Conservation (phyloP, 345 rosid genomes). For the Dovyalis caffra region DNA sequence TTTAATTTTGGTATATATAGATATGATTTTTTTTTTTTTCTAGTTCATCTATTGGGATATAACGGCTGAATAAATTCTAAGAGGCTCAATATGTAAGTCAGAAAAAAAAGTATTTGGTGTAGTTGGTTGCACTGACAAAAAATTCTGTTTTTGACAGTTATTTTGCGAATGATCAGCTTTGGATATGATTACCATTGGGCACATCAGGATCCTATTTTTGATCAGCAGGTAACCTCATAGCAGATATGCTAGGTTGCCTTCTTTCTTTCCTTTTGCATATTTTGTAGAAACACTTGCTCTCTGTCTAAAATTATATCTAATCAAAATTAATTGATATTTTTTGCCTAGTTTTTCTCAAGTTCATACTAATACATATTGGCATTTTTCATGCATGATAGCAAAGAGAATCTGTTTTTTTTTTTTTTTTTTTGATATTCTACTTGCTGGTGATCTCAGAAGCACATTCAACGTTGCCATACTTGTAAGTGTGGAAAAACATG, state of each 20-base stretch:
- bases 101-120: background rate
- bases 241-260: background rate
- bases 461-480: slow-evolving; percentile 46
- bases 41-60: background rate
- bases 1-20: slow-evolving; percentile 96
- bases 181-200: slow-evolving; percentile 90
- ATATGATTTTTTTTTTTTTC: slow-evolving; percentile 17
- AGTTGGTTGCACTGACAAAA: background rate
- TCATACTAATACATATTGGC: background rate
- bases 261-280: background rate
- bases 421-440: slow-evolving; percentile 6
- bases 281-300: background rate
- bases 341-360: background rate
- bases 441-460: slow-evolving; percentile 44
- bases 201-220: slow-evolving; percentile 54
- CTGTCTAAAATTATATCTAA: background rate
- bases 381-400: background rate
- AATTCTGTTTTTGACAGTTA: slow-evolving; percentile 41
- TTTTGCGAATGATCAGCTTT: slow-evolving; percentile 90
- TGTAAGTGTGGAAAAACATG: slow-evolving; percentile 63
- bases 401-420: background rate
- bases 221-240: slow-evolving; percentile 54
- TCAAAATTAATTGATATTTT: too few relatives aligned
- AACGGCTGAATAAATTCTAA: background rate
- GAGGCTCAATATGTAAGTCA: background rate